Evolutionary conservation across 306 rosid species (phyloP), one percentile per base, ranked within the genome.

Genomic region (Citrullus mucosospermus): DNA sequence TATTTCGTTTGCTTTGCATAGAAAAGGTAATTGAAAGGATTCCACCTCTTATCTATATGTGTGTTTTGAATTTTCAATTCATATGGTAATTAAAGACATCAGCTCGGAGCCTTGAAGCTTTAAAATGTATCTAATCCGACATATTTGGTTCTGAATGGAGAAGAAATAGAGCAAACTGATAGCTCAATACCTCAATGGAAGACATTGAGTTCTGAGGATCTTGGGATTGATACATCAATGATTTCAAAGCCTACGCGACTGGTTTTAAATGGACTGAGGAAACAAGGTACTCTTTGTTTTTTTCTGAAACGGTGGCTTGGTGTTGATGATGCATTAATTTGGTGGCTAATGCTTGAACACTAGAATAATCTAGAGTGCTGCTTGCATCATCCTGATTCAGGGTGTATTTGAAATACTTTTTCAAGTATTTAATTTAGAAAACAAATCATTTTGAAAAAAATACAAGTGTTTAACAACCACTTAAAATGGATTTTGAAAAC

Each of bases 161-260:
- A 39, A 57, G 71, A 58, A 38, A 22, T 77, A 61, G 72, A 77
- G 72, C 32, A 13, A 16, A 44, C 16, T 8, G 67, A 82, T 62
- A 48, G 66, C 57, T 58, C 78, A 53, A 46, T 56, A 69, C 75
- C 78, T 25, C 80, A 80, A 70, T 83, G 86, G 86, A 80, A 83
- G 75, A 80, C 78, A 67, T 80, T 83, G 50, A 76, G 32, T 69
- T 83, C 78, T 14, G 76, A 76, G 30, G 86, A 83, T 39, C 81
- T 83, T 34, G 86, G 86, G 32, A 80, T 83, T 53, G 81, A 83
- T 46, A 83, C 79, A 76, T 75, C 86, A 4, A 75, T 63, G 66
- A 83, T 83, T 80, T 67, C 86, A 5, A 83, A 83, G 78, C 78
- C 86, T 17, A 83, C 83, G 8, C 32, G 63, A 66, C 17, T 79